Base-by-base conservation (phyloP, 805 yeast species). In the Pichia insulana region DNA sequence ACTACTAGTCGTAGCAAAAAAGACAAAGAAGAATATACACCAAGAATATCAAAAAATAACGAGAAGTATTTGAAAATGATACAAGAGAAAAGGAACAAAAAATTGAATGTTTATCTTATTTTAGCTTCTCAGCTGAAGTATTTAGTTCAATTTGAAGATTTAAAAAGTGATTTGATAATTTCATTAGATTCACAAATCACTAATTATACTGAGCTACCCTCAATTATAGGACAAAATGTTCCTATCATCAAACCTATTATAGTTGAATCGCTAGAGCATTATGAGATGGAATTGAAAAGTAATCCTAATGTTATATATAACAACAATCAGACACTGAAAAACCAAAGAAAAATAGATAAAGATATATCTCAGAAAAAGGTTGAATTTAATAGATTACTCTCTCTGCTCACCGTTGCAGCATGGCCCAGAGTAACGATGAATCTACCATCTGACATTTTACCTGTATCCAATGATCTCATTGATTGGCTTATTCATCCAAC, bases 161-260 rank as follows among this genome's bases (percentile, higher is more conserved):
- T 62, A 41, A 53, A 59, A 30, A 54, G 72, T 39, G 71, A 74
- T 47, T 52, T 67, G 30, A 66, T 75, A 20, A 53, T 76, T 1
- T 66, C 77, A n/a, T 65, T 76, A 46, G 80, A 76, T 55, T 64
- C 74, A 5, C 51, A 52, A 36, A 46, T 49, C 41, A 37, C 32
- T 13, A 45, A 49, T 36, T 44, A 42, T 39, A 44, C 45, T 20
- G 41, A 43, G 7, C 12, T 46, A 26, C 35, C 50, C 1, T 30
- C 30, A 19, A 35, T 40, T 12, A 32, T 43, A 26, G 36, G 45
- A 12, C 39, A 36, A 22, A 51, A 51, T 41, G 51, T 69, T 1
- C 80, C 80, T 2, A 55, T 74, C 19, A 51, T 75, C 7, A 73
- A 70, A 50, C 61, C 75, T 9, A 45, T 75, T 13, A 66, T 70